Evolutionary conservation across 225 moss, liverwort and hornwort species (phyloP).

Genomic region (Bryoerythrophyllum caledonicum): DNA sequence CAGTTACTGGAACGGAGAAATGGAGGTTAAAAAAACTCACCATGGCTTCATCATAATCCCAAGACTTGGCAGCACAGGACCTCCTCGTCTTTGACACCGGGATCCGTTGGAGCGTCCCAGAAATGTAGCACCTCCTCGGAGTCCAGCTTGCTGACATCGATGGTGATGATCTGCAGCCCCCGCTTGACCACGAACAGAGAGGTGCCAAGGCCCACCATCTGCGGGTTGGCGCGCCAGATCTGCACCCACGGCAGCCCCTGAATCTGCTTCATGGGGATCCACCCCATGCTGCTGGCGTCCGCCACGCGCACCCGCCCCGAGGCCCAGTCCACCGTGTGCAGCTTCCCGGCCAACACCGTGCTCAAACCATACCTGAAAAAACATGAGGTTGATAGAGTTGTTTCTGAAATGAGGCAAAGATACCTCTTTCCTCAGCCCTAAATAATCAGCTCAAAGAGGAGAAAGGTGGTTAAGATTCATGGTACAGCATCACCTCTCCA

Average conservation of each 20-base stretch:
- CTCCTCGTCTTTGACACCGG: slow-evolving; percentile 54
- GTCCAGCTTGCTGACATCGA: slow-evolving; percentile 43
- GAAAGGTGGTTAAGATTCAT: no score
- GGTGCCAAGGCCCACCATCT: slow-evolving; percentile 53
- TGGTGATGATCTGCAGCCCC: slow-evolving; percentile 53
- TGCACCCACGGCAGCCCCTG: slow-evolving; percentile 56
- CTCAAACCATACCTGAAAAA: slow-evolving; percentile 61
- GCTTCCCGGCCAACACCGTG: slow-evolving; percentile 57
- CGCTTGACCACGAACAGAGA: slow-evolving; percentile 52
- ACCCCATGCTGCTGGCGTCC: slow-evolving; percentile 33
- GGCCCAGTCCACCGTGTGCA: slow-evolving; percentile 69
- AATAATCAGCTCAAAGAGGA: no score
- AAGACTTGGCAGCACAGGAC: slow-evolving; percentile 55
- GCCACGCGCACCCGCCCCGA: slow-evolving; percentile 59
- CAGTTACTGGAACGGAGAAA: no score
- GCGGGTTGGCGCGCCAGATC: slow-evolving; percentile 56
- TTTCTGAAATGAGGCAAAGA: no score
- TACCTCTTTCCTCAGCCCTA: no score
- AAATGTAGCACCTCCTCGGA: slow-evolving; percentile 32
- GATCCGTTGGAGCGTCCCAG: slow-evolving; percentile 42
- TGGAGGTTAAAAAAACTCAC: not conserved
- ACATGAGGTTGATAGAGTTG: not conserved
- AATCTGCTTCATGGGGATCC: slow-evolving; percentile 59
- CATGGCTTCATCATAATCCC: slow-evolving; percentile 24
- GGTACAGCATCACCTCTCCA: no score